Percentiles rank a stretch among this genome's conserved stretches.
Evolutionary conservation across 2,329 filamentous ascomycete genomes (phyloP).

Genomic region (Alternaria triticimaculans): DNA sequence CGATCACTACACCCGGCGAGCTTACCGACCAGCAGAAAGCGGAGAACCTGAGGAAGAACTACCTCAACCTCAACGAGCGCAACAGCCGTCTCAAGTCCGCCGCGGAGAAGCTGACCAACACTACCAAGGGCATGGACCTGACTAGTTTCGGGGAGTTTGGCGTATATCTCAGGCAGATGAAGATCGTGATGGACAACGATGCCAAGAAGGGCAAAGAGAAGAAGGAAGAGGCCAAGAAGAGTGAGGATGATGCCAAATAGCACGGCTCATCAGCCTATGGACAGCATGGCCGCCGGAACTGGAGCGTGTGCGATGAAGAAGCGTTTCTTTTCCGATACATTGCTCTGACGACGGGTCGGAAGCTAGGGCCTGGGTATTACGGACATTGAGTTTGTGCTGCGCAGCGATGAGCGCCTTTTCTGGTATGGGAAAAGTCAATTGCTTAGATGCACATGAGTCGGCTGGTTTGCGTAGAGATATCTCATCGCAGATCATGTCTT

Average conservation of each 20-base stretch:
- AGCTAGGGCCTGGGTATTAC: neutral
- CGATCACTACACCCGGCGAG: neutral
- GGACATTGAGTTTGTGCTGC: neutral
- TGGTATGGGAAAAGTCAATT: neutral
- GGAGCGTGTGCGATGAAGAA: neutral
- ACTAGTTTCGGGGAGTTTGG: constrained; percentile 37
- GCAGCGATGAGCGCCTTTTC: neutral
- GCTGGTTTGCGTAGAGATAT: neutral
- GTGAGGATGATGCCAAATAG: neutral
- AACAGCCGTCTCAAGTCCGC: constrained; percentile 23
- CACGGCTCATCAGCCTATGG: neutral
- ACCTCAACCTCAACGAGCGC: constrained; percentile 22
- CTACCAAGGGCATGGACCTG: constrained; percentile 24
- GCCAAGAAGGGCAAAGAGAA: neutral
- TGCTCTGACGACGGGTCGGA: neutral
- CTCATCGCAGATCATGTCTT: neutral
- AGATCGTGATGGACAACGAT: constrained; percentile 15
- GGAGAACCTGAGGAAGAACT: constrained; percentile 31
- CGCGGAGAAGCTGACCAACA: constrained; percentile 8
- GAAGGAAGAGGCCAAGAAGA: neutral
- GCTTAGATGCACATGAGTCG: neutral
- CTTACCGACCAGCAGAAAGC: constrained; percentile 3
- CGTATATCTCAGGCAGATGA: constrained; percentile 19
- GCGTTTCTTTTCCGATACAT: neutral
- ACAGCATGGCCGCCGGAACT: neutral